Conservation (phyloP, 495 filamentous ascomycete species). For the Xylaria bambusicola region DNA sequence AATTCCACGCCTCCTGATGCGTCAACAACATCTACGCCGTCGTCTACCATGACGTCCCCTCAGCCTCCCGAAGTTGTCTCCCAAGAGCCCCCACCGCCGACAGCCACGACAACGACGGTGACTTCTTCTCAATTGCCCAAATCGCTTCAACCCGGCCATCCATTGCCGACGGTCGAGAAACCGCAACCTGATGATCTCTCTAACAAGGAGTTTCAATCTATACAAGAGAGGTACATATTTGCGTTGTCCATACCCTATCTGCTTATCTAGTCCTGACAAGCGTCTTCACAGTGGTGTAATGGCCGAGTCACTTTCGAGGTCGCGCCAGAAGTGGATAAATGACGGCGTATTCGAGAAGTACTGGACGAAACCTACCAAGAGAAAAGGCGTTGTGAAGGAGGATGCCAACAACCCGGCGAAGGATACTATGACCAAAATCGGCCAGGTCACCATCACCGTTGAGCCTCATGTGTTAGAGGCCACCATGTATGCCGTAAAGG, state of each 20-base stretch:
- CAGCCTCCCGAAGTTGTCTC: conserved; percentile 31
- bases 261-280: not conserved
- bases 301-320: conserved; percentile 76
- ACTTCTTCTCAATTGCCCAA: conserved; percentile 51
- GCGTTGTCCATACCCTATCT: not conserved
- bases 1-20: conserved; percentile 41
- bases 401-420: conserved; percentile 77
- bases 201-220: conserved; percentile 72
- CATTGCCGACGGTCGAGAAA: conserved; percentile 70
- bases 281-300: conserved; percentile 70
- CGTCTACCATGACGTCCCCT: conserved; percentile 34
- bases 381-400: conserved; percentile 68
- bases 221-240: conserved; percentile 72
- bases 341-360: conserved; percentile 91
- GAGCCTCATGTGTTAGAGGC: conserved; percentile 92
- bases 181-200: conserved; percentile 68
- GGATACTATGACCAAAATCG: conserved; percentile 83
- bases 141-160: conserved; percentile 55
- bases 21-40: conserved; percentile 39
- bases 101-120: too few relatives aligned
- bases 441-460: conserved; percentile 76
- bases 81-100: conserved; percentile 47
- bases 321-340: conserved; percentile 83
- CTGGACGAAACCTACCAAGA: conserved; percentile 87
- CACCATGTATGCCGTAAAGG: conserved; percentile 83